Percentiles rank a stretch among this genome's conserved stretches.
Conservation (phyloP, 139 green algal species). For the Volvox africanus region DNA sequence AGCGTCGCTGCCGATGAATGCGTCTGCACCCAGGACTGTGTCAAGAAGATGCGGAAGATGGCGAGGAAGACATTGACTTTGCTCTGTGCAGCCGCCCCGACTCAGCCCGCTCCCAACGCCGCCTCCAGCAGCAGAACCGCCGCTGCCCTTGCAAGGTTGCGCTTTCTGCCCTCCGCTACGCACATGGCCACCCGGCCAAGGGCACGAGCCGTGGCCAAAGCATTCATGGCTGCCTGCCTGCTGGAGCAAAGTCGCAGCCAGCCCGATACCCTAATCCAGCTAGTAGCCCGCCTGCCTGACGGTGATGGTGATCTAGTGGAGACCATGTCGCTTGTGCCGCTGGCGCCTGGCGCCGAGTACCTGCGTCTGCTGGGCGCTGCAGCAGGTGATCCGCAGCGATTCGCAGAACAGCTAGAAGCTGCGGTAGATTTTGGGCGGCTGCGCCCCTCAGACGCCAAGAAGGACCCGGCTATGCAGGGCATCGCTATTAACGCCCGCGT, state of each 20-base stretch:
- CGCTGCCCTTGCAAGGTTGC: background rate
- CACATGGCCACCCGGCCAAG: slow-evolving; percentile 1
- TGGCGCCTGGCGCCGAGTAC: slow-evolving; percentile 41
- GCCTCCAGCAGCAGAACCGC: background rate
- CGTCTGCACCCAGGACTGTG: slow-evolving; percentile 40
- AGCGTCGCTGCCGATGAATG: background rate
- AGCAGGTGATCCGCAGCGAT: background rate
- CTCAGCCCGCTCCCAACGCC: background rate
- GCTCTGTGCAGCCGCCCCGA: slow-evolving; percentile 19
- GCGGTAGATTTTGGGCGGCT: slow-evolving; percentile 45
- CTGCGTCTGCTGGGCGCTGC: slow-evolving; percentile 33
- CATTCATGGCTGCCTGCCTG: slow-evolving; percentile 49
- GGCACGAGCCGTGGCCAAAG: slow-evolving; percentile 8
- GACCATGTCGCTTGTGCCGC: slow-evolving; percentile 6
- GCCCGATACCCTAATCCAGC: slow-evolving; percentile 16
- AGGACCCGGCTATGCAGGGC: slow-evolving; percentile 52
- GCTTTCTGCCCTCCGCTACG: background rate
- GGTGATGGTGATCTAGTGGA: slow-evolving; percentile 8
- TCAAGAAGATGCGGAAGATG: slow-evolving; percentile 46
- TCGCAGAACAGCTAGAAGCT: slow-evolving; percentile 42
- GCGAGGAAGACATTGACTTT: slow-evolving; percentile 6
- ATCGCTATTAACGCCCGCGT: slow-evolving; percentile 61
- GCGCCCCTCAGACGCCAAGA: slow-evolving; percentile 58
- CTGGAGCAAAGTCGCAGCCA: slow-evolving; percentile 40
- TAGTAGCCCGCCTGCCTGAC: slow-evolving; percentile 25